Evolutionary conservation across 495 filamentous ascomycete genomes (phyloP).

Genomic region (Neurospora sp.): DNA sequence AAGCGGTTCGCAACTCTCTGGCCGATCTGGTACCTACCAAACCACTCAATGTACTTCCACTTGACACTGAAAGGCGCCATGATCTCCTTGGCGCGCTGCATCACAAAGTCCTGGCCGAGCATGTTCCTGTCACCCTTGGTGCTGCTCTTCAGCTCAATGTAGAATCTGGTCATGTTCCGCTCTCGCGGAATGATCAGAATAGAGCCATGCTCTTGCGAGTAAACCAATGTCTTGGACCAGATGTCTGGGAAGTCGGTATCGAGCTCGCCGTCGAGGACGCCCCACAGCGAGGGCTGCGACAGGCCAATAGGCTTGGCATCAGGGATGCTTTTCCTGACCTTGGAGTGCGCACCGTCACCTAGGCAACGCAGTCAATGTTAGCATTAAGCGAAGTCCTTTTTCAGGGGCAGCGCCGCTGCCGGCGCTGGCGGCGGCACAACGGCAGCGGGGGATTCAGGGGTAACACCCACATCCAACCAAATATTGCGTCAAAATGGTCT

Average conservation of each 20-base stretch:
- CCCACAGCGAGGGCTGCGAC: conserved; percentile 58
- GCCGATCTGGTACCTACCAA: conserved; percentile 52
- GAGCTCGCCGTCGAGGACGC: conserved; percentile 57
- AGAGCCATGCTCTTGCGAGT: conserved; percentile 49
- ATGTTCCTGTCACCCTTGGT: conserved; percentile 38
- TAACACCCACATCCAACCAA: conserved; percentile 39
- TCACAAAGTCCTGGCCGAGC: conserved; percentile 52
- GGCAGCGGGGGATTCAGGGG: not conserved
- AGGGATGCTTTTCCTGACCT: conserved; percentile 45
- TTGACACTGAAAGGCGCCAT: conserved; percentile 51
- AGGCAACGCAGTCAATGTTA: conserved; percentile 10
- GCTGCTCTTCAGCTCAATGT: conserved; percentile 53
- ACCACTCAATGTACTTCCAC: conserved; percentile 55
- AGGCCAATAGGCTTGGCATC: conserved; percentile 48
- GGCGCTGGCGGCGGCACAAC: not conserved
- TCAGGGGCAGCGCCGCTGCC: not conserved
- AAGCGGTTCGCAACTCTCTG: conserved; percentile 56
- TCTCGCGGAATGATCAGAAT: conserved; percentile 62
- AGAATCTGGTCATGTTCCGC: conserved; percentile 55
- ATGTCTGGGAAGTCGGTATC: conserved; percentile 61
- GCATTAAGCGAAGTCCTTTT: not conserved
- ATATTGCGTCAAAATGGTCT: conserved; percentile 36
- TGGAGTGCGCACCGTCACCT: conserved; percentile 43
- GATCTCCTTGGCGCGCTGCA: conserved; percentile 50
- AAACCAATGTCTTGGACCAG: conserved; percentile 56